Percentiles rank a stretch among this genome's conserved stretches.
Conservation (phyloP, 1,284 basidiomycete species). For the Rugosomyces carneus region DNA sequence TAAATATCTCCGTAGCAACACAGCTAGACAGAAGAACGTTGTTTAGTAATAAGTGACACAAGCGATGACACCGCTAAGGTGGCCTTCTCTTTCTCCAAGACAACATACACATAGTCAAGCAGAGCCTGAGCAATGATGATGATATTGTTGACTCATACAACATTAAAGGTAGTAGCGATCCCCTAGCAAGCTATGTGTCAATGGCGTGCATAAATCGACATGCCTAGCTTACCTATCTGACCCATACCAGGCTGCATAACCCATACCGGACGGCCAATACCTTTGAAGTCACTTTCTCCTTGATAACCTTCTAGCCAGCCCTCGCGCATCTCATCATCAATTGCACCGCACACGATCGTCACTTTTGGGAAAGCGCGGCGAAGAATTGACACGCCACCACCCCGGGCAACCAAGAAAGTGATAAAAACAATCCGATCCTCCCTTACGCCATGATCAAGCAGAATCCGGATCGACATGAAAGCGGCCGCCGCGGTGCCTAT, state of each 20-base stretch:
- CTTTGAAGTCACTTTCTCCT: conserved; percentile 36
- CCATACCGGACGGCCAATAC: conserved; percentile 60
- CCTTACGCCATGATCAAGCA: conserved; percentile 91
- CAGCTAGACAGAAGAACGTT: background rate
- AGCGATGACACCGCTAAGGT: too few relatives aligned
- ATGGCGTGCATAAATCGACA: background rate
- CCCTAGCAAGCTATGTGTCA: conserved; percentile 19
- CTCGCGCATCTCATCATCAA: conserved; percentile 71
- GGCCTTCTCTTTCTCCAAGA: too few relatives aligned
- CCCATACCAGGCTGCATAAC: conserved; percentile 78
- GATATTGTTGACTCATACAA: background rate
- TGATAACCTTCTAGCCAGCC: conserved; percentile 56
- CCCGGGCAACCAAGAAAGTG: conserved; percentile 80
- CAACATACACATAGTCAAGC: too few relatives aligned
- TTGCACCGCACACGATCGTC: conserved; percentile 76
- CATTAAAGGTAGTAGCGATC: conserved; percentile 40
- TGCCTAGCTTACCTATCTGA: conserved; percentile 56
- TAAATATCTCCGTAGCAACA: conserved; percentile 1
- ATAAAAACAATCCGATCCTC: conserved; percentile 84
- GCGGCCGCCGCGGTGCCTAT: conserved; percentile 94
- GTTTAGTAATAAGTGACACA: background rate
- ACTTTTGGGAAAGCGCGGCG: conserved; percentile 80
- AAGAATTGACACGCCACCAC: conserved; percentile 74
- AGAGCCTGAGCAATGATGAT: background rate
- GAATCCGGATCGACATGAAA: conserved; percentile 93